Base-by-base conservation (phyloP, 2,329 filamentous ascomycete genomes). In the Pseudocercospora musae region DNA sequence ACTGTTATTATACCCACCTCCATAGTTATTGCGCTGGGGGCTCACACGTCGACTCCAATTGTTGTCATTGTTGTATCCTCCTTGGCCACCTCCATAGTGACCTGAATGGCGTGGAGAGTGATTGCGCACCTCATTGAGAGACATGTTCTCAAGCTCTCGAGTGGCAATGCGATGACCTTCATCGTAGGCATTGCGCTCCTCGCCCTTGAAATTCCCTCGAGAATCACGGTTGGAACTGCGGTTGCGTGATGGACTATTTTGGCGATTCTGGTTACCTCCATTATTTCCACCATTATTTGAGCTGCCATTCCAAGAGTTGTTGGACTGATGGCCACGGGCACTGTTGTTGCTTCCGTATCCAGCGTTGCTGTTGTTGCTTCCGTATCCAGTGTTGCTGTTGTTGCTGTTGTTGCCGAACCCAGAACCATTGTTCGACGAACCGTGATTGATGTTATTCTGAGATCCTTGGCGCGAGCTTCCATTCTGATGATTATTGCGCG, bases 161-260 rank as follows among this genome's bases (percentile, higher is more conserved):
- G 57, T 54, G 21, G 61, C 61, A 29, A 63, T 59, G 37, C 61
- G 61, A 5, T 58, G 53, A 10, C 61, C 61, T n/a, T 63, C 61
- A 20, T 63, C 61, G 11, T 63, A 63, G 0, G 61, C 61, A 18
- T 53, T 52, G 15, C 58, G 57, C 20, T 63, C 61, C 6, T 63
- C 57, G 18, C 57, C 50, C 7, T 62, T 59, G 56, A 57, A 62
- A 31, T 62, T 50, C n/a, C 58, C 56, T 18, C 60, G 56, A 11
- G 60, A 62, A n/a, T 55, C 55, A 8, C 60, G 60, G 31, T 63
- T 63, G 48, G 48, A 52, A 52, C 61, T 63, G 10, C 52, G 56
- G n/a, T 29, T 57, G 6, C 60, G 52, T 10, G 23, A 18, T n/a
- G 53, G 49, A 18, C 50, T 46, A 23, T 59, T 63, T 29, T 58